A percentile compares a stretch with the other conserved stretches of the same genome.
Conservation (phyloP, 208 protist genomes). For the Tritrichomonas musculus region DNA sequence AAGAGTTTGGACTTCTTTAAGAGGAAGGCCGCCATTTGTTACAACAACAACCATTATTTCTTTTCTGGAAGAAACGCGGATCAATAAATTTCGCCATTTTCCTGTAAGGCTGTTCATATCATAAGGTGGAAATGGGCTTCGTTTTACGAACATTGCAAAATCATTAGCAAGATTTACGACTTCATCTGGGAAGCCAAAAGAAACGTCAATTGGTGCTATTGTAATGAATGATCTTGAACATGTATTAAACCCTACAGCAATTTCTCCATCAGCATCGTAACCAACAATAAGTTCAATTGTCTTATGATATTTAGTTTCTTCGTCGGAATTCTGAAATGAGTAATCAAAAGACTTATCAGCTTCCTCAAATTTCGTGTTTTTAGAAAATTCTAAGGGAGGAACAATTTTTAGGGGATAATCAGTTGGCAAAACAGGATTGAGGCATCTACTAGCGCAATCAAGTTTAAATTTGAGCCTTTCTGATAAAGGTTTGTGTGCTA, state of each 20-base stretch:
- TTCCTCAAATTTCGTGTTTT: too few species aligned
- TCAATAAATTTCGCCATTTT: not conserved
- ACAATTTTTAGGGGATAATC: too few species aligned
- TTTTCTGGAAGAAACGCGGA: not conserved
- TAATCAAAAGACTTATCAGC: too few species aligned
- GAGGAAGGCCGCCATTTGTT: constrained; percentile 5
- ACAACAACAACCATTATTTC: not conserved
- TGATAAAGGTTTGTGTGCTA: not conserved
- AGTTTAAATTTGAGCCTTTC: not conserved
- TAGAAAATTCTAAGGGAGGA: not conserved
- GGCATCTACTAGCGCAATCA: not conserved
- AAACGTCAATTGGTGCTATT: not conserved
- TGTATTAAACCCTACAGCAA: not conserved
- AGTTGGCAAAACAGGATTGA: not conserved
- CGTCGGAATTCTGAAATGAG: too few species aligned
- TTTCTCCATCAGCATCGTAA: not conserved
- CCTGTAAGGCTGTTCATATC: not conserved
- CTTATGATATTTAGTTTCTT: not conserved
- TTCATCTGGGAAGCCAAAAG: not conserved
- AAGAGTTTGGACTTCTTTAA: not conserved
- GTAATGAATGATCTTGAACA: not conserved
- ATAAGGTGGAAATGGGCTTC: not conserved
- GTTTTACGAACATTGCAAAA: not conserved
- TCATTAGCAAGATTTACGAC: not conserved
- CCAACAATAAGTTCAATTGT: not conserved